Percentiles rank a stretch among this genome's conserved stretches.
phyloP scores from a whole-genome alignment of 495 filamentous ascomycete species.

The Astrothelium macrocarpum region DNA sequence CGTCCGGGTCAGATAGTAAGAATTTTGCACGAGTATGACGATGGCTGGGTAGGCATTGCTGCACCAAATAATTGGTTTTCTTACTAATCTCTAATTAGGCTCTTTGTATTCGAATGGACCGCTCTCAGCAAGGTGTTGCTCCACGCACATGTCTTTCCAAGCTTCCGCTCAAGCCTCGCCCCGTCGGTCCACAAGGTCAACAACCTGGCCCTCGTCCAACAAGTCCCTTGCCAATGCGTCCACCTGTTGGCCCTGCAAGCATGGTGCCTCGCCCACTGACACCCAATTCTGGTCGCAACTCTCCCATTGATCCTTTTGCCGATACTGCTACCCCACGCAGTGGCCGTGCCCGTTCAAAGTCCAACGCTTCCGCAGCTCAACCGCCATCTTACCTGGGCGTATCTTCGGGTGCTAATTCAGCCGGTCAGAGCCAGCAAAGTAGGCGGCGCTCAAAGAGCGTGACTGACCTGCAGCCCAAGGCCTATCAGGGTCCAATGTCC shows the following conservation, averaged over 20 bases:
- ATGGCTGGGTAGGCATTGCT: slow-evolving; percentile 85
- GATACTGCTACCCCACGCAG: slow-evolving; percentile 20
- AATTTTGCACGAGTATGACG: slow-evolving; percentile 91
- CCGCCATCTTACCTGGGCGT: slow-evolving; percentile 26
- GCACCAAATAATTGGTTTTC: no score
- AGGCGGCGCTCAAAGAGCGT: slow-evolving; percentile 3
- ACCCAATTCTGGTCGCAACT: slow-evolving; percentile 21
- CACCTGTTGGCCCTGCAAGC: slow-evolving; percentile 8
- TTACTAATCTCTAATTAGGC: slow-evolving; percentile 49
- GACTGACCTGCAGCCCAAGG: background rate
- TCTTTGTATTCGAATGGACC: slow-evolving; percentile 83
- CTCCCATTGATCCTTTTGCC: slow-evolving; percentile 13
- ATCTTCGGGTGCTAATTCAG: background rate
- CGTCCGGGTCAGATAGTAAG: slow-evolving; percentile 71
- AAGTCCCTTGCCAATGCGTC: slow-evolving; percentile 25
- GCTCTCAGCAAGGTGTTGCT: slow-evolving; percentile 82
- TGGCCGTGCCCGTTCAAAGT: slow-evolving; percentile 23
- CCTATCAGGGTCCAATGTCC: background rate
- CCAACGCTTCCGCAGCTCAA: slow-evolving; percentile 36
- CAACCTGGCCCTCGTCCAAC: slow-evolving; percentile 40
- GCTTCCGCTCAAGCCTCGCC: slow-evolving; percentile 81
- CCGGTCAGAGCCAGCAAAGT: background rate
- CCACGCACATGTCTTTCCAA: slow-evolving; percentile 90
- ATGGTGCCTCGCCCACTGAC: slow-evolving; percentile 21
- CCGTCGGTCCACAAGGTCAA: slow-evolving; percentile 37